A percentile compares a stretch with the other conserved stretches of the same genome.
phyloP scores from a whole-genome alignment of 202 grass and related monocot genomes.

The Cymbopogon flexuosus region DNA sequence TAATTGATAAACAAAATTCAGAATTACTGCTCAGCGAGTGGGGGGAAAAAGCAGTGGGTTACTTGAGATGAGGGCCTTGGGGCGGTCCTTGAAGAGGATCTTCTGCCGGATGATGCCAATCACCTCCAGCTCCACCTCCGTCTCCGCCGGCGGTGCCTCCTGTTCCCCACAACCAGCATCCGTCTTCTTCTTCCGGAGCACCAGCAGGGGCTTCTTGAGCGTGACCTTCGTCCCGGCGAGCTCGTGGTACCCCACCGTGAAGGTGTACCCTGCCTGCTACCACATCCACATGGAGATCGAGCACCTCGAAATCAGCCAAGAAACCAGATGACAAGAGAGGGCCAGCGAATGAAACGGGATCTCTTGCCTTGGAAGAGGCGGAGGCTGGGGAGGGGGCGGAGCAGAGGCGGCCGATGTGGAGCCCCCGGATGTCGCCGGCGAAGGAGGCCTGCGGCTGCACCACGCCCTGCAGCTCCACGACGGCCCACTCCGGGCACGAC shows the following conservation, averaged over 20 bases:
- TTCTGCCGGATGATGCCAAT: slow-evolving; percentile 82
- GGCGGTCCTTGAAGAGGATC: slow-evolving; percentile 84
- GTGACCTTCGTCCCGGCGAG: slow-evolving; percentile 59
- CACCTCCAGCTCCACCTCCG: slow-evolving; percentile 55
- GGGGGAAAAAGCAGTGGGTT: no score
- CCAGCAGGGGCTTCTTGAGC: slow-evolving; percentile 76
- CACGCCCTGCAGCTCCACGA: slow-evolving; percentile 83
- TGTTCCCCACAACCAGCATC: not conserved
- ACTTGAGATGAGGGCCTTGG: slow-evolving; percentile 91
- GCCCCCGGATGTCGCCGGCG: slow-evolving; percentile 55
- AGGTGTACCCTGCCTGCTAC: slow-evolving; percentile 53
- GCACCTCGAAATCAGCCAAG: no score
- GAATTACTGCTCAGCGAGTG: not conserved
- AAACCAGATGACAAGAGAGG: not conserved
- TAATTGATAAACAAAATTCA: not conserved
- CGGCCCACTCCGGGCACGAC: slow-evolving; percentile 69
- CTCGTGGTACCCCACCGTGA: slow-evolving; percentile 87
- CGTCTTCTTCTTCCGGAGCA: slow-evolving; percentile 52
- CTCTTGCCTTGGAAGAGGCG: slow-evolving; percentile 40
- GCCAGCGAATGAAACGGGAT: not conserved
- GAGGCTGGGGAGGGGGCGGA: slow-evolving; percentile 35
- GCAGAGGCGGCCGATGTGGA: slow-evolving; percentile 85
- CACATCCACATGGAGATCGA: not conserved
- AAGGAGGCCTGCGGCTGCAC: slow-evolving; percentile 51
- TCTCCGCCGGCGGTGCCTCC: not conserved